phyloP scores from a whole-genome alignment of 495 filamentous ascomycete species.

The Talaromyces liani region DNA sequence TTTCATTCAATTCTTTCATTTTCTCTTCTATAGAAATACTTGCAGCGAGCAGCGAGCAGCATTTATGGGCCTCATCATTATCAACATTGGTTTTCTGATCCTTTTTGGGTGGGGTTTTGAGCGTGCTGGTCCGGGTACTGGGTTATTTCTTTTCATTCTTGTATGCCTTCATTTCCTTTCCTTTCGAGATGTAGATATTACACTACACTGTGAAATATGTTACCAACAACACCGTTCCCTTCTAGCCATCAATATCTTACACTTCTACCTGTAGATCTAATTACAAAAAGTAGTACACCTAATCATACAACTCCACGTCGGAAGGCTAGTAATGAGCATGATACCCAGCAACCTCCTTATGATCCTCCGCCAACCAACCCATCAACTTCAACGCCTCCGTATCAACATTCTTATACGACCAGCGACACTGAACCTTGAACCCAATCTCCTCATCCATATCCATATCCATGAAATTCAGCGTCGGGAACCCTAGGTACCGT shows the following conservation, averaged over 20 bases:
- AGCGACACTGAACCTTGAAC: conserved; percentile 30
- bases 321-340: not conserved
- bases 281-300: not conserved
- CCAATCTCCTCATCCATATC: not conserved
- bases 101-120: not conserved
- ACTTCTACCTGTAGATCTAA: not conserved
- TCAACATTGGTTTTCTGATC: not conserved
- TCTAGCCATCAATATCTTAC: not conserved
- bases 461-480: conserved; percentile 4
- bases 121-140: conserved; percentile 8
- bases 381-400: conserved; percentile 26
- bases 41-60: not conserved
- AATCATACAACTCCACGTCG: not conserved
- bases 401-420: conserved; percentile 40
- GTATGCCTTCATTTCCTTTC: conserved; percentile 7
- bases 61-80: conserved; percentile 6
- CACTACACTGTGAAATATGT: not conserved
- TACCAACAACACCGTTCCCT: not conserved
- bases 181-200: conserved; percentile 10
- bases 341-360: not conserved
- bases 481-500: conserved; percentile 3
- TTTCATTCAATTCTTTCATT: not conserved
- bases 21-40: not conserved
- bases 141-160: conserved; percentile 9
- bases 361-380: conserved; percentile 16